These are phyloP conservation scores for Oemleria cerasiformis DNA, from an alignment of 306 rosid genomes.

Conservation along the genomic window DNA sequence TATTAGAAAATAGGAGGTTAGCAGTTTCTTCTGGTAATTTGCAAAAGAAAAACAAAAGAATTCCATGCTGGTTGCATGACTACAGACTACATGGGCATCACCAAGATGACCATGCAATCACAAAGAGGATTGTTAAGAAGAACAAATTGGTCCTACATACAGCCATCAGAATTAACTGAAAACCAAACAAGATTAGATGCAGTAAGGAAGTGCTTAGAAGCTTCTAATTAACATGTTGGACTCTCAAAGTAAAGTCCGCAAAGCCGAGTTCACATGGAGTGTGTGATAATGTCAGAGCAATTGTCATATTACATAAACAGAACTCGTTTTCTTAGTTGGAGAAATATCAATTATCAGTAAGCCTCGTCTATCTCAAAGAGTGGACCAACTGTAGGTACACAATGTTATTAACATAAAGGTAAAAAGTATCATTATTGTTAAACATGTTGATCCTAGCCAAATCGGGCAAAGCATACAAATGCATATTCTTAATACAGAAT, in stretches of 20 bases:
- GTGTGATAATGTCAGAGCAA: neutral
- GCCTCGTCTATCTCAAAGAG: neutral
- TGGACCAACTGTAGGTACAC: neutral
- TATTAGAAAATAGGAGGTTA: neutral
- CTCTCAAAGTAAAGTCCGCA: neutral
- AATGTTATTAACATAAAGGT: neutral
- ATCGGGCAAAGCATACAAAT: neutral
- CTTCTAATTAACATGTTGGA: neutral
- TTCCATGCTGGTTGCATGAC: neutral
- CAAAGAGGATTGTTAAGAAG: neutral
- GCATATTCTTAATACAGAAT: neutral
- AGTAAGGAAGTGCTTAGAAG: neutral
- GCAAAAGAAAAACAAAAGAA: neutral
- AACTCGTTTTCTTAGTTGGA: neutral
- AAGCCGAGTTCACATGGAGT: neutral
- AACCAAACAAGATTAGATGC: neutral
- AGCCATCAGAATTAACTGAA: neutral
- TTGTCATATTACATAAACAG: neutral
- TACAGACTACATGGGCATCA: neutral
- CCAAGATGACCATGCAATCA: slow-evolving; percentile 1
- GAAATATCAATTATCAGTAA: neutral
- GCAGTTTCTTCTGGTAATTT: neutral
- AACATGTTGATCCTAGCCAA: slow-evolving; percentile 1
- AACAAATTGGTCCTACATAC: neutral
- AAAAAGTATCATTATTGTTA: neutral